Percentiles rank a stretch among this genome's conserved stretches.
phyloP scores from a whole-genome alignment of 2,329 filamentous ascomycete genomes.

The Ramularia endophylla region DNA sequence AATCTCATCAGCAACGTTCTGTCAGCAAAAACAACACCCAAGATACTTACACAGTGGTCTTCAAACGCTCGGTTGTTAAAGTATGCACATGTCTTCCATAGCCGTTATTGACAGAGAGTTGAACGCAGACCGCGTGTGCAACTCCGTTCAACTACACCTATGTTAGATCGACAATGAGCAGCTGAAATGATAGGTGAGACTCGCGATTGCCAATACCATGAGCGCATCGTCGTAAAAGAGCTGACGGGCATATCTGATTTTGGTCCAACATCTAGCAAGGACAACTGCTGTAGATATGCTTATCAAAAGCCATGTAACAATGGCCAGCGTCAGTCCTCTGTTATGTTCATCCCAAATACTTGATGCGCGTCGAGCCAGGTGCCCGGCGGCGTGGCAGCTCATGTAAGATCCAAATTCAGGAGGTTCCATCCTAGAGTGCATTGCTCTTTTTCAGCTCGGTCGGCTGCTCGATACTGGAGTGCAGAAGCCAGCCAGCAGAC shows the following conservation, averaged over 20 bases:
- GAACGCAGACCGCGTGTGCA: slow-evolving; percentile 21
- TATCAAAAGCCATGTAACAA: slow-evolving; percentile 19
- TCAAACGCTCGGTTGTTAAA: neutral
- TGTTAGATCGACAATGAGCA: no score
- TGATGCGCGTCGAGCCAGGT: no score
- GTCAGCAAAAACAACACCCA: no score
- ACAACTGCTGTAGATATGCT: slow-evolving; percentile 22
- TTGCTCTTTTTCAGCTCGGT: no score
- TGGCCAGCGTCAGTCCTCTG: no score
- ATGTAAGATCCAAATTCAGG: no score
- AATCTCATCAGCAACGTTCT: neutral
- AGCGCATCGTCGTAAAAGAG: slow-evolving; percentile 26
- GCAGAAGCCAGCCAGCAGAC: no score
- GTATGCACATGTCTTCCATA: slow-evolving; percentile 23
- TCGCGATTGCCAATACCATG: slow-evolving; percentile 21
- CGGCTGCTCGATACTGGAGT: no score
- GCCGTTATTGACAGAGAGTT: slow-evolving; percentile 16
- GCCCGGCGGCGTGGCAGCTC: no score
- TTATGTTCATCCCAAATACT: no score
- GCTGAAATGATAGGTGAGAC: no score
- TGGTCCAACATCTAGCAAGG: slow-evolving; percentile 18
- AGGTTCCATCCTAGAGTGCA: no score
- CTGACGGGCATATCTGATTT: slow-evolving; percentile 19
- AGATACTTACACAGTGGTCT: neutral
- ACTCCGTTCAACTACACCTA: slow-evolving; percentile 15